A percentile compares a stretch with the other conserved stretches of the same genome.
These are phyloP conservation scores for Gonapodya sp. DNA, from an alignment of 192 early-diverging fungal species.

Conservation along the genomic window DNA sequence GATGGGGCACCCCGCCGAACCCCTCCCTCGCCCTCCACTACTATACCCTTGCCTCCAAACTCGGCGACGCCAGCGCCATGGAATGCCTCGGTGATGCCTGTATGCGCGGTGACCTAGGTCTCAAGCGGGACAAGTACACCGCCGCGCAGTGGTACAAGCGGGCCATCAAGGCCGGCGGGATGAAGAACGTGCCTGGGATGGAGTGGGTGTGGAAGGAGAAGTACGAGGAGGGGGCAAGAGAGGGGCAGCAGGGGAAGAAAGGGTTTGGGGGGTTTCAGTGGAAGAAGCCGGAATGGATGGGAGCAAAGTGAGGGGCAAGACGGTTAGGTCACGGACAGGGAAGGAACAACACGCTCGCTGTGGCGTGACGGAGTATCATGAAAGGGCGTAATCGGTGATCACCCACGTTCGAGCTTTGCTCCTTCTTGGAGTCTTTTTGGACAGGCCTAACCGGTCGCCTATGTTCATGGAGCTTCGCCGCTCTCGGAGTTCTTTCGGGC, in stretches of 20 bases:
- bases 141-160: neutral
- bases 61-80: neutral
- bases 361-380: too few relatives aligned
- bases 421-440: too few relatives aligned
- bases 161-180: neutral
- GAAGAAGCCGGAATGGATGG: too few relatives aligned
- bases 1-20: neutral
- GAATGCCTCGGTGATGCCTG: neutral
- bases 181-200: neutral
- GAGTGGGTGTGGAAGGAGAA: slow-evolving; percentile 1
- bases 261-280: neutral
- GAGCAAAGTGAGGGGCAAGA: too few relatives aligned
- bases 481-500: too few relatives aligned
- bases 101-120: neutral
- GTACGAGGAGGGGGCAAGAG: neutral
- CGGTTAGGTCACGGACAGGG: too few relatives aligned
- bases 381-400: too few relatives aligned
- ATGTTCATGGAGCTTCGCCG: too few relatives aligned
- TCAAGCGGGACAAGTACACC: neutral
- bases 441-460: too few relatives aligned
- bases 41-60: neutral
- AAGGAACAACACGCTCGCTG: too few relatives aligned
- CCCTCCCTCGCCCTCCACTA: neutral
- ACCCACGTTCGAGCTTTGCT: too few relatives aligned
- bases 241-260: neutral